A percentile compares a stretch with the other conserved stretches of the same genome.
phyloP scores from a whole-genome alignment of 2,329 filamentous ascomycete genomes.

The Thyridium curvatum region DNA sequence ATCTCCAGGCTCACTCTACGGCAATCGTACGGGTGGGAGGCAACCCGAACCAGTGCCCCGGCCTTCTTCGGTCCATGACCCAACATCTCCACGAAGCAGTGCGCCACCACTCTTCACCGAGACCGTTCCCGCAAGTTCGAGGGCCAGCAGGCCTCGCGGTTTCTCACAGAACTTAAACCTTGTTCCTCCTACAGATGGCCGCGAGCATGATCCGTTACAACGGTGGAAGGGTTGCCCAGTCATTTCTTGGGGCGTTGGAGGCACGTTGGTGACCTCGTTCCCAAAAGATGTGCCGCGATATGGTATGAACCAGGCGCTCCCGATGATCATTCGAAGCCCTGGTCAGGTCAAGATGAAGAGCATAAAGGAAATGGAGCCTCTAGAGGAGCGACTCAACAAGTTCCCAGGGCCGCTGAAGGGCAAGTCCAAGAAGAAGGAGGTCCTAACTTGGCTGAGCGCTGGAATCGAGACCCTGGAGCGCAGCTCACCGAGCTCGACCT shows the following conservation, averaged over 20 bases:
- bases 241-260: constrained; percentile 83
- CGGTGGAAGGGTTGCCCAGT: constrained; percentile 88
- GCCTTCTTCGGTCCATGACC: constrained; percentile 46
- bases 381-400: constrained; percentile 65
- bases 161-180: constrained; percentile 51
- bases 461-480: constrained; percentile 72
- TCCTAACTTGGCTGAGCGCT: constrained; percentile 69
- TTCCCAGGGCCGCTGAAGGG: constrained; percentile 87
- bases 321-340: constrained; percentile 74
- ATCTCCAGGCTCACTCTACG: constrained; percentile 46
- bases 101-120: constrained; percentile 16
- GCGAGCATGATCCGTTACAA: constrained; percentile 70
- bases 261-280: constrained; percentile 75
- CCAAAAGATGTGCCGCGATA: constrained; percentile 87
- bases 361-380: constrained; percentile 65
- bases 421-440: constrained; percentile 95
- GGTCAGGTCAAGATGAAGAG: constrained; percentile 77
- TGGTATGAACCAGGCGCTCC: constrained; percentile 62
- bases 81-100: constrained; percentile 27
- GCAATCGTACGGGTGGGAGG: constrained; percentile 23
- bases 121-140: constrained; percentile 11
- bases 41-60: constrained; percentile 40
- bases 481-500: constrained; percentile 40
- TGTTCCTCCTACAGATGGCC: constrained; percentile 57
- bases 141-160: constrained; percentile 35